Evolutionary conservation across 176 grass and related monocot species (phyloP).

Genomic region (Aegilops umbellulata): DNA sequence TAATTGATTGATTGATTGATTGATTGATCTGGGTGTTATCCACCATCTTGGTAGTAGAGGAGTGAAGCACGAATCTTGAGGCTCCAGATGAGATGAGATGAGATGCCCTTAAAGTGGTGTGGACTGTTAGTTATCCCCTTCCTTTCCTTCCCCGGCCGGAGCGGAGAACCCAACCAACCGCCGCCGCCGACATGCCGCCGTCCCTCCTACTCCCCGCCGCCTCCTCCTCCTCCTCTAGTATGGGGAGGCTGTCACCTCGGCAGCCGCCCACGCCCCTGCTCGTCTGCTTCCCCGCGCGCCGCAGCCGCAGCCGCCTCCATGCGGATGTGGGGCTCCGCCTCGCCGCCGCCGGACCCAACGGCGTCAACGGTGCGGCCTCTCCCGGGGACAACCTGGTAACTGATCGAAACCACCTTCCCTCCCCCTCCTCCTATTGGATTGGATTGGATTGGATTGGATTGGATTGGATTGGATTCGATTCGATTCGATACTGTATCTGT

Average conservation of each 20-base stretch:
- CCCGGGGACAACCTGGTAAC: neutral
- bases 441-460: too few species aligned
- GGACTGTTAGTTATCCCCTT: conserved; percentile 8
- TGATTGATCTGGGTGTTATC: too few species aligned
- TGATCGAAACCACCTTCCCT: too few species aligned
- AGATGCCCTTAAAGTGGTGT: neutral
- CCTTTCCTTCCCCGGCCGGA: neutral
- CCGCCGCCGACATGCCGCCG: conserved; percentile 31
- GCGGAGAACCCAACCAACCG: neutral
- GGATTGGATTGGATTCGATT: too few species aligned
- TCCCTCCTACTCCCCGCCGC: conserved; percentile 11
- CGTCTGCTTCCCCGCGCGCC: conserved; percentile 7
- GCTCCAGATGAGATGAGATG: too few species aligned
- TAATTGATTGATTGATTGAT: too few species aligned
- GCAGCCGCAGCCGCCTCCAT: conserved; percentile 6
- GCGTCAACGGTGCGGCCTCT: conserved; percentile 29
- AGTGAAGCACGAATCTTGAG: too few species aligned
- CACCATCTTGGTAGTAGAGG: too few species aligned
- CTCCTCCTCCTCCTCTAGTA: neutral
- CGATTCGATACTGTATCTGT: too few species aligned
- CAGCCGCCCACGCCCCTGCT: neutral
- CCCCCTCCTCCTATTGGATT: neutral
- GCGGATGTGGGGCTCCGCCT: neutral
- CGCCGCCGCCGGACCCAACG: neutral
- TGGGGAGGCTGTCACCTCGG: neutral